These are phyloP conservation scores for Gossypium aridum DNA, from an alignment of 441 rosid species.

Conservation along the genomic window DNA sequence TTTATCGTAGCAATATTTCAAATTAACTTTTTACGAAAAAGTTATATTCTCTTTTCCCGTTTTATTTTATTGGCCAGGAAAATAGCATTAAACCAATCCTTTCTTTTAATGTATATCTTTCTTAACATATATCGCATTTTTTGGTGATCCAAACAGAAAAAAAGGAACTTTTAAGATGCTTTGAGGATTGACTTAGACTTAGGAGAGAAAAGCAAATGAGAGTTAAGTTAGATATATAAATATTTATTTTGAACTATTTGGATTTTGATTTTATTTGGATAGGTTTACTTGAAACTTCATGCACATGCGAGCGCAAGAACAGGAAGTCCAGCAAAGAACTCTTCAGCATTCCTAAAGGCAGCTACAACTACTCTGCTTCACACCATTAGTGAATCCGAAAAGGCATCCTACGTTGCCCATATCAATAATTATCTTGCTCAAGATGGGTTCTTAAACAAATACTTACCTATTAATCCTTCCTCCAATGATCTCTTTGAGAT, in stretches of 20 bases:
- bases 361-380: constrained; percentile 90
- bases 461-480: constrained; percentile 70
- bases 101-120: not conserved
- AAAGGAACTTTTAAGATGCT: not conserved
- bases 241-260: not conserved
- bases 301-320: constrained; percentile 71
- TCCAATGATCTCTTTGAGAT: constrained; percentile 87
- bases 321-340: constrained; percentile 58
- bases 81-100: not conserved
- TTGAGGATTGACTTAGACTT: not conserved
- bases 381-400: constrained; percentile 85
- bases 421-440: constrained; percentile 82
- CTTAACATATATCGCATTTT: not conserved
- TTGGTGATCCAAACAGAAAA: not conserved
- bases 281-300: constrained; percentile 84
- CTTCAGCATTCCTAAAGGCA: constrained; percentile 87
- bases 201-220: not conserved
- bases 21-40: not conserved
- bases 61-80: not conserved
- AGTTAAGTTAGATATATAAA: not conserved
- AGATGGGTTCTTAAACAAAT: constrained; percentile 68
- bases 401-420: constrained; percentile 82
- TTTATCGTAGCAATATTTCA: not conserved
- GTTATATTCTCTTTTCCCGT: not conserved
- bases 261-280: not conserved